These are phyloP conservation scores for Pterocarpus macrocarpus DNA, from an alignment of 306 rosid genomes.

Conservation along the genomic window DNA sequence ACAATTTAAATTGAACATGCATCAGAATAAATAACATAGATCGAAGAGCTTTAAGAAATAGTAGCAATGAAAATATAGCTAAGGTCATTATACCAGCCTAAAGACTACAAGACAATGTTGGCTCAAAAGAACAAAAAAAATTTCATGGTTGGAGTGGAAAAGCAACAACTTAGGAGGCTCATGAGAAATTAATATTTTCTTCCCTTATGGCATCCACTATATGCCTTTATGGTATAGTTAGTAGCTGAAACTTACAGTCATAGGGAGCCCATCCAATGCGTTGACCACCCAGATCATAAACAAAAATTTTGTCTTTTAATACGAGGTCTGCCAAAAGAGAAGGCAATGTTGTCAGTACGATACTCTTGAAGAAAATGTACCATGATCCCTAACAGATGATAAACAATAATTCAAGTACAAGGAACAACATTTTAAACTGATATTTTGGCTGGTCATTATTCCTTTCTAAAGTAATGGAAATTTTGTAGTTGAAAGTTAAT, in stretches of 20 bases:
- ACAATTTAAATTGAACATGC: slow-evolving; percentile 24
- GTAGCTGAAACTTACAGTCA: slow-evolving; percentile 82
- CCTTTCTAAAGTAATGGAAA: too few species aligned
- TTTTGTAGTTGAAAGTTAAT: neutral
- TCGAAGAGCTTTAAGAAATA: neutral
- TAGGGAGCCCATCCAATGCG: slow-evolving; percentile 96
- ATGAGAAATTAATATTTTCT: neutral
- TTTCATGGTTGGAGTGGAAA: slow-evolving; percentile 23
- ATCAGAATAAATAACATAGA: slow-evolving; percentile 33
- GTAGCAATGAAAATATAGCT: slow-evolving; percentile 3
- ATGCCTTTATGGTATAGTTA: slow-evolving; percentile 38
- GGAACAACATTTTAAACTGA: slow-evolving; percentile 27
- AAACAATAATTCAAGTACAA: slow-evolving; percentile 25
- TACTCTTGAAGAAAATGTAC: slow-evolving; percentile 29
- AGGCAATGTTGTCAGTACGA: slow-evolving; percentile 41
- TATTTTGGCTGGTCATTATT: neutral
- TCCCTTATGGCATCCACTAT: neutral
- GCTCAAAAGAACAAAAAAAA: slow-evolving; percentile 17
- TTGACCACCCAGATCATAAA: slow-evolving; percentile 87
- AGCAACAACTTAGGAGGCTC: slow-evolving; percentile 16
- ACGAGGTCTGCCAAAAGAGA: slow-evolving; percentile 78
- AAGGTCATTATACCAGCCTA: slow-evolving; percentile 4
- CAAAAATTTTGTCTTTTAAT: slow-evolving; percentile 85
- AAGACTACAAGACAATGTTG: slow-evolving; percentile 23
- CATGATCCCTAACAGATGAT: neutral